Conservation (phyloP, 306 rosid species). For the Vigna hirtella region DNA sequence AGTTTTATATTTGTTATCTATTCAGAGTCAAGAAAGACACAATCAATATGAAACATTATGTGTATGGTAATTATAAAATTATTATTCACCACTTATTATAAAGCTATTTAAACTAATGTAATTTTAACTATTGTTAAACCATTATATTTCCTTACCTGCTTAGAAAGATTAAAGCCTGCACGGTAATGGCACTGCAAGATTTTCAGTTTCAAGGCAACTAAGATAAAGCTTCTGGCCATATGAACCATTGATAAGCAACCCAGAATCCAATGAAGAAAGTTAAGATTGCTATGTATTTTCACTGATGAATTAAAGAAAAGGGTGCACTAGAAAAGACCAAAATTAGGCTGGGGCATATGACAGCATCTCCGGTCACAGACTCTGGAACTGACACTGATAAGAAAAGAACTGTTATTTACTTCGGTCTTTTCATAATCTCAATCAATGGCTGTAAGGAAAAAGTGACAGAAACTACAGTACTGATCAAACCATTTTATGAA, state of each 20-base stretch:
- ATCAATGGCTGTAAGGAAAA: conserved; percentile 31
- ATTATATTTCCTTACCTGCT: not conserved
- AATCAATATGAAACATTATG: too few relatives aligned
- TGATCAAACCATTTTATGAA: conserved; percentile 18
- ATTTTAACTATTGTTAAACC: not conserved
- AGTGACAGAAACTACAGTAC: conserved; percentile 17
- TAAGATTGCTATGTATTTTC: conserved; percentile 14
- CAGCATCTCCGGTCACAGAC: conserved; percentile 34
- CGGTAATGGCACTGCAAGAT: conserved; percentile 8
- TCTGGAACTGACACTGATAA: conserved; percentile 38
- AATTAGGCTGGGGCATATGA: conserved; percentile 29
- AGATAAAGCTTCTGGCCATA: not conserved
- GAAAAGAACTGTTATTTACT: conserved; percentile 9
- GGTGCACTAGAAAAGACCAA: conserved; percentile 2
- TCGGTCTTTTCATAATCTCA: conserved; percentile 19
- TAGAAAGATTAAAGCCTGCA: not conserved
- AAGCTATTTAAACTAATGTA: not conserved
- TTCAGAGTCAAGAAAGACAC: too few relatives aligned
- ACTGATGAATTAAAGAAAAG: conserved; percentile 17
- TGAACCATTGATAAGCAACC: conserved; percentile 19
- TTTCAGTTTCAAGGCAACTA: not conserved
- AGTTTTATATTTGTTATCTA: too few relatives aligned
- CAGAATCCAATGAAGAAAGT: not conserved
- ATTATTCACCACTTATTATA: too few relatives aligned
- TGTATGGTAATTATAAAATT: too few relatives aligned